Evolutionary conservation across 192 early-diverging fungal genomes (phyloP).

Genomic region (Chytriomyces sp.): DNA sequence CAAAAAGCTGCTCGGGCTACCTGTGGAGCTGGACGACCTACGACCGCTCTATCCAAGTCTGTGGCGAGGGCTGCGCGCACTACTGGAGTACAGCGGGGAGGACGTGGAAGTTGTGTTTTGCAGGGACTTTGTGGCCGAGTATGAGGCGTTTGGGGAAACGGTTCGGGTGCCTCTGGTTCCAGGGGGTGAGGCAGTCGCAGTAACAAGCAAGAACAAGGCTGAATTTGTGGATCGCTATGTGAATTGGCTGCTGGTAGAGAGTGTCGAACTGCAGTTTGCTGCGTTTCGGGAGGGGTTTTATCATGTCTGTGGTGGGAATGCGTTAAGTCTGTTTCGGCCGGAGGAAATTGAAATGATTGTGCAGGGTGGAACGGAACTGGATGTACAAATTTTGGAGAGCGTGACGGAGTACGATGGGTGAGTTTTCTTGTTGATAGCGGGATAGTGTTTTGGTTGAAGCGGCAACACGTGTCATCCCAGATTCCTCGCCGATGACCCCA

Average conservation of each 20-base stretch:
- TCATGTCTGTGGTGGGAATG: conserved; percentile 69
- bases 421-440: conserved; percentile 54
- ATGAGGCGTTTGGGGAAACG: conserved; percentile 58
- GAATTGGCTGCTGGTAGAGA: conserved; percentile 66
- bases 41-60: conserved; percentile 74
- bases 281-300: conserved; percentile 81
- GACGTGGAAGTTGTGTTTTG: conserved; percentile 80
- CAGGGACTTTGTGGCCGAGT: conserved; percentile 69
- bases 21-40: conserved; percentile 73
- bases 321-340: conserved; percentile 55
- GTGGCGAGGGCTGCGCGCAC: conserved; percentile 71
- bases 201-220: conserved; percentile 75
- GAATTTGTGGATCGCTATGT: conserved; percentile 75
- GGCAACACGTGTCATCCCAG: conserved; percentile 54
- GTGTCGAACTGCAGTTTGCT: conserved; percentile 61
- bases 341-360: conserved; percentile 62
- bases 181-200: conserved; percentile 65
- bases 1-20: conserved; percentile 79
- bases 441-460: conserved; percentile 33
- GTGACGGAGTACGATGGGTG: conserved; percentile 62
- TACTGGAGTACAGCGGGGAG: conserved; percentile 70
- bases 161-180: conserved; percentile 64
- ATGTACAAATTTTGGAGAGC: conserved; percentile 47
- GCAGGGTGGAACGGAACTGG: conserved; percentile 53
- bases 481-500: conserved; percentile 63